Percentiles rank a stretch among this genome's conserved stretches.
These are phyloP conservation scores for Uronychia binucleata DNA, from an alignment of 73 alveolate genomes.

Conservation along the genomic window DNA sequence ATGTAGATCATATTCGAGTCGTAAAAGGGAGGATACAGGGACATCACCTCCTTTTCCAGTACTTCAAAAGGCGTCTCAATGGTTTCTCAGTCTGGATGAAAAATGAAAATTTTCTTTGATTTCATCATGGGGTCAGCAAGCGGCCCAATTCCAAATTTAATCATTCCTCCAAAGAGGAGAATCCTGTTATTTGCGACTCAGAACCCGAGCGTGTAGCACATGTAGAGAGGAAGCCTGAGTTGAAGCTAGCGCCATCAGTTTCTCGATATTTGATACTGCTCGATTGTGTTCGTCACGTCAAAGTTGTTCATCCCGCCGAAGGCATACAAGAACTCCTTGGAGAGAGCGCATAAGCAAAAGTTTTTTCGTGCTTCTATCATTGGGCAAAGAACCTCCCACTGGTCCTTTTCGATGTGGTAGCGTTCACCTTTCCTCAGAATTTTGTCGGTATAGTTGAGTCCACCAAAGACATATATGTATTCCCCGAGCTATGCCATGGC, in stretches of 20 bases:
- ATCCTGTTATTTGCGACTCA: not conserved
- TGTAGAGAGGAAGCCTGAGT: constrained; percentile 29
- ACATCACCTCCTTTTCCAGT: constrained; percentile 34
- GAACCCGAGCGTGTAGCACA: not conserved
- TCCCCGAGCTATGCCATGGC: constrained; percentile 23
- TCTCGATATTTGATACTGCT: constrained; percentile 27
- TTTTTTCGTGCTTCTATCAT: constrained; percentile 54
- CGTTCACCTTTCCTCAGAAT: constrained; percentile 45
- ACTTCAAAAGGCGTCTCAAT: not conserved
- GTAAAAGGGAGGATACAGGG: constrained; percentile 47
- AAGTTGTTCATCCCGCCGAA: constrained; percentile 43
- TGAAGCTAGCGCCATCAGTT: constrained; percentile 35
- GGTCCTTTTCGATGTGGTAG: constrained; percentile 10
- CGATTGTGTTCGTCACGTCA: constrained; percentile 23
- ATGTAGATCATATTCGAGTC: constrained; percentile 33
- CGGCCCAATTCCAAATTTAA: not conserved
- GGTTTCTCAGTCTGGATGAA: not conserved
- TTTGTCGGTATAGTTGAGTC: constrained; percentile 52
- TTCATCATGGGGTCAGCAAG: not conserved
- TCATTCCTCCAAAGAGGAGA: not conserved
- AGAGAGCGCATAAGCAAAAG: constrained; percentile 28
- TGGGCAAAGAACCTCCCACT: constrained; percentile 27
- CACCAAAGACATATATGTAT: constrained; percentile 33
- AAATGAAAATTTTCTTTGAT: not conserved
- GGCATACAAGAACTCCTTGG: constrained; percentile 35